Conservation (phyloP, 73 alveolate species). For the Paramecium biaurelia region DNA sequence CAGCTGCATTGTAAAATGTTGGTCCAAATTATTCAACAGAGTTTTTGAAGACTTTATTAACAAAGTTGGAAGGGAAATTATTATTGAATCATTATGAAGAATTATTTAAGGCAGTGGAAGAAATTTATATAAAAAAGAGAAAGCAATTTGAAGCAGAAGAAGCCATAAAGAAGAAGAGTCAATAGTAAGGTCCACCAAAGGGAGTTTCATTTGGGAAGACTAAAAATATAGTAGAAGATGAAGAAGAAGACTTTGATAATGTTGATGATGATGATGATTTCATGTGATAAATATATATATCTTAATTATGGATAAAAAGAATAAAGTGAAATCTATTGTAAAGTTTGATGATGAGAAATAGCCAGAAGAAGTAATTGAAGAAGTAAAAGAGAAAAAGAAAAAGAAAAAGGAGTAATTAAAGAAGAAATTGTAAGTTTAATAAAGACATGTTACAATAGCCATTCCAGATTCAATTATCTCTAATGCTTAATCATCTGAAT, state of each 20-base stretch:
- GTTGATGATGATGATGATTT: constrained; percentile 51
- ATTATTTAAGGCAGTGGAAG: neutral
- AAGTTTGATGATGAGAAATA: neutral
- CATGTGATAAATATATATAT: constrained; percentile 7
- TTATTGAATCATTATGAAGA: neutral
- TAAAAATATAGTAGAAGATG: constrained; percentile 8
- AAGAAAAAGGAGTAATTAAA: neutral
- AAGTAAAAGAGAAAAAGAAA: neutral
- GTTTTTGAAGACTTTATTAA: neutral
- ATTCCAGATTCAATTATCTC: constrained; percentile 32
- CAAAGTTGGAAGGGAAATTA: neutral
- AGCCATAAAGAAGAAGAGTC: constrained; percentile 4
- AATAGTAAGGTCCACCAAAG: neutral
- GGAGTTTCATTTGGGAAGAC: constrained; percentile 48
- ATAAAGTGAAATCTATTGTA: neutral
- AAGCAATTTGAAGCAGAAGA: constrained; percentile 14
- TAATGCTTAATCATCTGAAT: constrained; percentile 44
- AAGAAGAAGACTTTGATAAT: constrained; percentile 30
- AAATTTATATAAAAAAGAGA: neutral
- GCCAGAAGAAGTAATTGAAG: neutral
- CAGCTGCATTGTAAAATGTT: constrained; percentile 32
- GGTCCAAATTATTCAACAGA: constrained; percentile 40
- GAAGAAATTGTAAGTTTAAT: neutral
- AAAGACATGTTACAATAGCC: neutral
- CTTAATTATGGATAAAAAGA: constrained; percentile 18